These are phyloP conservation scores for Quercus variabilis DNA, from an alignment of 306 rosid species.

Conservation along the genomic window DNA sequence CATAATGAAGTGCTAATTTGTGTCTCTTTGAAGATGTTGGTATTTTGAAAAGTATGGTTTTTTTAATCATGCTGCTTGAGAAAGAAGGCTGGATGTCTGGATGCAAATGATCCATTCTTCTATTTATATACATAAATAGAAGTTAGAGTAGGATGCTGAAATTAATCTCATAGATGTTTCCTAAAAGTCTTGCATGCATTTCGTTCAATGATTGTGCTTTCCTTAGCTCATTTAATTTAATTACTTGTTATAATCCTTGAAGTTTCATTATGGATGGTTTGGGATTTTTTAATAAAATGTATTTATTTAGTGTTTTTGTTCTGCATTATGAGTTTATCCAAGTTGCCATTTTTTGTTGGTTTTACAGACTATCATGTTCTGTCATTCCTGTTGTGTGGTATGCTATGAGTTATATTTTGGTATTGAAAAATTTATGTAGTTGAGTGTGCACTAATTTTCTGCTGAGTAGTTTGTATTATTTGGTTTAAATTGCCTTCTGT, in stretches of 20 bases:
- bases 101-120: background rate
- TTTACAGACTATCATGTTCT: background rate
- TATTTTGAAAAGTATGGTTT: background rate
- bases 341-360: background rate
- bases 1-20: slow-evolving; percentile 2
- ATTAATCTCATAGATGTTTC: background rate
- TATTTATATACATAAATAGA: background rate
- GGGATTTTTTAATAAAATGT: background rate
- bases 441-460: background rate
- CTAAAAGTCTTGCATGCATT: background rate
- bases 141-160: background rate
- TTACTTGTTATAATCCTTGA: background rate
- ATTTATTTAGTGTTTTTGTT: background rate
- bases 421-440: background rate
- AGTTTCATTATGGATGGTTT: background rate
- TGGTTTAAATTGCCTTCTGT: background rate
- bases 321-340: background rate
- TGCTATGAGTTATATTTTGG: no score
- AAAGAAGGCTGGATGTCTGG: background rate
- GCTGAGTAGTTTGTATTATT: background rate
- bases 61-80: background rate
- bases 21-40: background rate
- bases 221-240: background rate
- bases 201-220: background rate
- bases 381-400: background rate